Conservation (phyloP, 169 alveolate genomes). For the Eimeria tenella region DNA sequence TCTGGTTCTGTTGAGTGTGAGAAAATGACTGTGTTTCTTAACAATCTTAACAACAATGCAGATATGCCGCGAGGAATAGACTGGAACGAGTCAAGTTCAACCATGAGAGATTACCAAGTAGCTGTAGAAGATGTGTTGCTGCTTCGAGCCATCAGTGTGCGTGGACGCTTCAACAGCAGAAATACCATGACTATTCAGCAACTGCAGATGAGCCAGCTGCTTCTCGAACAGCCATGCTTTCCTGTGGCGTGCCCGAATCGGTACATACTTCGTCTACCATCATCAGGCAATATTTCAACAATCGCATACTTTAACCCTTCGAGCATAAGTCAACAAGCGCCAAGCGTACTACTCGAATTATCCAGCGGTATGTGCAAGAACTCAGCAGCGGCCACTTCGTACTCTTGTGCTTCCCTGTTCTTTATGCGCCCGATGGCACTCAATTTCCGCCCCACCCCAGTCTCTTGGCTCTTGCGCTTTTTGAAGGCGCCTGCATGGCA, state of each 20-base stretch:
- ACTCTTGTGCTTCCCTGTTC: neutral
- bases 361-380: neutral
- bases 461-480: constrained; percentile 24
- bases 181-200: neutral
- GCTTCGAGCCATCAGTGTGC: constrained; percentile 21
- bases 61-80: neutral
- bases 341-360: constrained; percentile 18
- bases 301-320: neutral
- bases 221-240: constrained; percentile 44
- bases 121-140: constrained; percentile 11
- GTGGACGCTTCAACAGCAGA: constrained; percentile 8
- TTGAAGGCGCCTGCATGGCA: constrained; percentile 1
- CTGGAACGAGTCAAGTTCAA: neutral
- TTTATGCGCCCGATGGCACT: constrained; percentile 60
- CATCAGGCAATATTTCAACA: neutral
- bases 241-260: constrained; percentile 45
- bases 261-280: constrained; percentile 21
- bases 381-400: neutral
- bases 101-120: neutral
- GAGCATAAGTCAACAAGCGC: neutral
- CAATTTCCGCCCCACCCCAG: constrained; percentile 61
- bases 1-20: constrained; percentile 6
- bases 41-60: neutral
- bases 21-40: neutral
- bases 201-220: constrained; percentile 43